Conservation (phyloP, 345 rosid species). For the Lumnitzera racemosa region DNA sequence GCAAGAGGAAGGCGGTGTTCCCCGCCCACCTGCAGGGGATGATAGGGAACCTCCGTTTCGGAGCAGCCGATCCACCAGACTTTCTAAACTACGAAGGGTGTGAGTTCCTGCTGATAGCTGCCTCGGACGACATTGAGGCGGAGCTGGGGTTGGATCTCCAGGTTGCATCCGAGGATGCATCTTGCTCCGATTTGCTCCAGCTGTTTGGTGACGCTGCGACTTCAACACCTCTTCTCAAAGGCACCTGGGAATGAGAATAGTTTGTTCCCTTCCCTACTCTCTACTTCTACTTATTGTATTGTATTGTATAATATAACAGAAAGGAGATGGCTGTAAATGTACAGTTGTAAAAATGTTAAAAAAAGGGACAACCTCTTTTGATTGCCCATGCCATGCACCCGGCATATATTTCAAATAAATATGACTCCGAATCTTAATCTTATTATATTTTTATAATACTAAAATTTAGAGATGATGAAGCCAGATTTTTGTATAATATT, state of each 20-base stretch:
- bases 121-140: conserved; percentile 52
- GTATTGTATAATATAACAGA: no score
- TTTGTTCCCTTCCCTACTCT: no score
- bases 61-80: conserved; percentile 62
- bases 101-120: conserved; percentile 60
- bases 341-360: no score
- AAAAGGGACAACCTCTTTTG: no score
- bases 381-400: no score
- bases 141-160: conserved; percentile 62
- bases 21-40: conserved; percentile 64
- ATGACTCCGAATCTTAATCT: no score
- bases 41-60: conserved; percentile 34
- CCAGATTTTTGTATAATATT: no score
- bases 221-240: conserved; percentile 39
- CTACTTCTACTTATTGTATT: no score
- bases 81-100: conserved; percentile 73
- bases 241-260: conserved; percentile 36
- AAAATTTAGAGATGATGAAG: no score
- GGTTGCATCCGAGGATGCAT: conserved; percentile 18
- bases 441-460: no score
- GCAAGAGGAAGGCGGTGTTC: conserved; percentile 52
- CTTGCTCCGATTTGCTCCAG: conserved; percentile 43
- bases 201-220: conserved; percentile 43
- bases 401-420: no score
- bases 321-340: no score